These are phyloP conservation scores for Tylopilus balloui DNA, from an alignment of 768 basidiomycete genomes.

Conservation along the genomic window DNA sequence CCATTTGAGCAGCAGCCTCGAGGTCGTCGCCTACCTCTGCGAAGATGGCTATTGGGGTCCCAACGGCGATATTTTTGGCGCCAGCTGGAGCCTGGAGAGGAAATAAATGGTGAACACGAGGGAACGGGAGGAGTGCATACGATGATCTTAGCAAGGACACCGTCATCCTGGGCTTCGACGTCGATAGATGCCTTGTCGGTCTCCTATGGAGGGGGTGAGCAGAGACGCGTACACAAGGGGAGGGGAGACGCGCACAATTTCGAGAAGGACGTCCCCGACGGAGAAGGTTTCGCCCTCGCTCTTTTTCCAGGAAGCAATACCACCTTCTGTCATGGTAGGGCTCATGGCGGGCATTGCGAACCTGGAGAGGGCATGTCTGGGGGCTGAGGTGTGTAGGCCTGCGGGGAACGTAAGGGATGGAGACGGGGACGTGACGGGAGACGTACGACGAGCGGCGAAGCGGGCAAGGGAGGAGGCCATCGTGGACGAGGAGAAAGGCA, in stretches of 20 bases:
- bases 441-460: constrained; percentile 61
- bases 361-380: constrained; percentile 73
- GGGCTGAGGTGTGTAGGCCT: constrained; percentile 84
- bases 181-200: constrained; percentile 99
- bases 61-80: constrained; percentile 82
- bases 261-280: constrained; percentile 90
- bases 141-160: constrained; percentile 93
- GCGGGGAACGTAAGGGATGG: constrained; percentile 5
- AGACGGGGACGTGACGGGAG: neutral
- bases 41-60: constrained; percentile 83
- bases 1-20: constrained; percentile 73
- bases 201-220: constrained; percentile 54
- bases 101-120: neutral
- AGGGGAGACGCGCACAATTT: constrained; percentile 63
- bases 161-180: constrained; percentile 98
- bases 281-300: constrained; percentile 89
- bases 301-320: constrained; percentile 96
- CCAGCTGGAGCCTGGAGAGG: constrained; percentile 68
- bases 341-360: constrained; percentile 99
- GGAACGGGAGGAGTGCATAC: constrained; percentile 42
- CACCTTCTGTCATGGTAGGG: constrained; percentile 99
- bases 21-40: constrained; percentile 96
- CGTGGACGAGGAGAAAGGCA: constrained; percentile 13
- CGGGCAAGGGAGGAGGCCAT: constrained; percentile 68
- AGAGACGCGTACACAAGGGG: constrained; percentile 1